These are phyloP conservation scores for Penicillium sp. DNA, from an alignment of 2,329 filamentous ascomycete species.

Conservation along the genomic window DNA sequence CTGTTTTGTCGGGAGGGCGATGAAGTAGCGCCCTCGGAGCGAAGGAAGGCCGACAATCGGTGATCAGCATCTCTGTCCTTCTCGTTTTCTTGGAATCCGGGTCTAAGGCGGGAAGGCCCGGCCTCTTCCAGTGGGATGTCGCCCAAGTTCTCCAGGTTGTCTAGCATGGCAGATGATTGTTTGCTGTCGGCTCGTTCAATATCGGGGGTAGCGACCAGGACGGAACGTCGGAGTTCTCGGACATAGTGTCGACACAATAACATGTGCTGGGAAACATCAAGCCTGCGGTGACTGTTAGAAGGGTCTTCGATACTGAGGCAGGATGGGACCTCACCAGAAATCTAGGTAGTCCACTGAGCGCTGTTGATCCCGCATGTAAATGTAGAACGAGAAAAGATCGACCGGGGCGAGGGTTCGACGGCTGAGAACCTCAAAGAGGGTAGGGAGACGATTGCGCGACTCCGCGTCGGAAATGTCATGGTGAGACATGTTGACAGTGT, in stretches of 20 bases:
- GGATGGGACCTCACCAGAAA: conserved; percentile 75
- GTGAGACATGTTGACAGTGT: conserved; percentile 30
- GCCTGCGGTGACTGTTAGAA: conserved; percentile 58
- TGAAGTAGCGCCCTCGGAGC: conserved; percentile 56
- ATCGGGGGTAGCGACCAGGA: conserved; percentile 90
- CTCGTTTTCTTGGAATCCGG: conserved; percentile 59
- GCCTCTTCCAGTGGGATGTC: conserved; percentile 55
- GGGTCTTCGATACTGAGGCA: neutral
- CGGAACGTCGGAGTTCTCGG: conserved; percentile 87
- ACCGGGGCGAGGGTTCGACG: conserved; percentile 92
- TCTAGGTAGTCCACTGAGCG: conserved; percentile 96
- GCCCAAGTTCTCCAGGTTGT: conserved; percentile 68
- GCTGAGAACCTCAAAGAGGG: conserved; percentile 92
- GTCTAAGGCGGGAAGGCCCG: conserved; percentile 57
- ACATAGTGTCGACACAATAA: conserved; percentile 95
- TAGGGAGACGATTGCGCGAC: conserved; percentile 81
- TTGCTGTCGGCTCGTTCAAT: conserved; percentile 79
- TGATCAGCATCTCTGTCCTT: conserved; percentile 81
- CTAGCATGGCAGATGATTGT: conserved; percentile 78
- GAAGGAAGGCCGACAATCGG: conserved; percentile 86
- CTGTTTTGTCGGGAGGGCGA: conserved; percentile 58
- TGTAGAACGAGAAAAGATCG: conserved; percentile 98
- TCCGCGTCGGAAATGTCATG: conserved; percentile 40
- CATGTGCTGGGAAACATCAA: conserved; percentile 99
- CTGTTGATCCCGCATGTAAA: conserved; percentile 99